These are phyloP conservation scores for Boletus rex-veris DNA, from an alignment of 768 basidiomycete species.

Conservation along the genomic window DNA sequence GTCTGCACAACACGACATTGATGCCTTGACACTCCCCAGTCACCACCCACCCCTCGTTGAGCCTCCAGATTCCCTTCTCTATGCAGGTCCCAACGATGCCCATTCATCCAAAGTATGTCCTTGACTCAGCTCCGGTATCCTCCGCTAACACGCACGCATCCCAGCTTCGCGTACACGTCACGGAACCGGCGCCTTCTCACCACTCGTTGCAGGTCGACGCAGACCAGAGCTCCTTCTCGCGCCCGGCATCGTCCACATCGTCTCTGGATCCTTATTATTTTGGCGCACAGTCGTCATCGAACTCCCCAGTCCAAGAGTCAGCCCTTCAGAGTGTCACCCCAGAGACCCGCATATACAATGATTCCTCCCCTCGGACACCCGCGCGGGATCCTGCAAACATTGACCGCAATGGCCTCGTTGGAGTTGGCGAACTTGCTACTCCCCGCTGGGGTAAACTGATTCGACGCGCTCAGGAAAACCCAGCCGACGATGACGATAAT, in stretches of 20 bases:
- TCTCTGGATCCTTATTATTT: conserved; percentile 91
- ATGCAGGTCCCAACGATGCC: conserved; percentile 12
- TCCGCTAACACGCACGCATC: conserved; percentile 3
- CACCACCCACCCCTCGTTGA: conserved; percentile 38
- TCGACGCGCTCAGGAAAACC: conserved; percentile 34
- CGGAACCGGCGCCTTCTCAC: conserved; percentile 36
- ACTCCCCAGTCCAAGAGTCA: conserved; percentile 50
- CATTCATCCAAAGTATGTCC: conserved; percentile 12
- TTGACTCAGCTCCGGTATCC: background rate
- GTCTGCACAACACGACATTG: conserved; percentile 40
- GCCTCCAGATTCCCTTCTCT: conserved; percentile 35
- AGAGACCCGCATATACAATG: conserved; percentile 47
- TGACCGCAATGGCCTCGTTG: conserved; percentile 84
- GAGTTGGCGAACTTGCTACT: conserved; percentile 95
- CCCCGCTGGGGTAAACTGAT: conserved; percentile 80
- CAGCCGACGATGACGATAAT: conserved; percentile 40
- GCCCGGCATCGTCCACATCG: conserved; percentile 72
- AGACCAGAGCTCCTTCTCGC: conserved; percentile 47
- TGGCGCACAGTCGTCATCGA: conserved; percentile 64
- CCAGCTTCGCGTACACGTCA: conserved; percentile 48
- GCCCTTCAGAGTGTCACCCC: conserved; percentile 53
- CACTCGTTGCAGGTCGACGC: conserved; percentile 37
- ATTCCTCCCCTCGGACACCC: conserved; percentile 69
- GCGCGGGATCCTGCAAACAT: conserved; percentile 73
- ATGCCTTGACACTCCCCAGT: conserved; percentile 20